phyloP scores from a whole-genome alignment of 768 basidiomycete species.

The Trametes elegans region DNA sequence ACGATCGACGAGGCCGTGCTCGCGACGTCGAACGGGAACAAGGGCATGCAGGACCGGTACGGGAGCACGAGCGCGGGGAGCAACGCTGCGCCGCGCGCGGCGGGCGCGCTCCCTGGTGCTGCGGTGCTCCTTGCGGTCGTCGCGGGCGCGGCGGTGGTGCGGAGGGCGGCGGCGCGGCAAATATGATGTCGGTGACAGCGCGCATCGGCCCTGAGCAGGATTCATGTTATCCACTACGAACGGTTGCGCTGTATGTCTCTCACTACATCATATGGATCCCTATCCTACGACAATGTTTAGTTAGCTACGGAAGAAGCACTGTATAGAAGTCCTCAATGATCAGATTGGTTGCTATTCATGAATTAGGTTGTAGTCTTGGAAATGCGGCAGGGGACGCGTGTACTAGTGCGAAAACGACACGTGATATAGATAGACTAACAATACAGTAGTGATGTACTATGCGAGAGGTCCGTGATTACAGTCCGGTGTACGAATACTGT shows the following conservation, averaged over 20 bases:
- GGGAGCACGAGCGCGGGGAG: constrained; percentile 27
- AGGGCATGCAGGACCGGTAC: constrained; percentile 26
- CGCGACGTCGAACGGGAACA: constrained; percentile 41
- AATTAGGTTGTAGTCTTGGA: background rate
- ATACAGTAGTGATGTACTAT: background rate
- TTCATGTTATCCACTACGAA: background rate
- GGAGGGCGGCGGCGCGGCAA: background rate
- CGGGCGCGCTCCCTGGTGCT: constrained; percentile 2
- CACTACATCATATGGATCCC: background rate
- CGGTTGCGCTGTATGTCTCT: background rate
- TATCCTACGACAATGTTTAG: no score
- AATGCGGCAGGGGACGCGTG: background rate
- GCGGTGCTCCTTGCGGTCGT: constrained; percentile 3
- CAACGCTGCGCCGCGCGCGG: constrained; percentile 9
- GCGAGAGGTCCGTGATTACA: background rate
- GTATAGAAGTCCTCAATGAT: no score
- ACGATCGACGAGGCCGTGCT: constrained; percentile 54
- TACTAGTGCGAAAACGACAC: background rate
- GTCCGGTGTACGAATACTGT: background rate
- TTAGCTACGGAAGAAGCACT: no score
- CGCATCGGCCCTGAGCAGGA: background rate
- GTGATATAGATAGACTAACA: background rate
- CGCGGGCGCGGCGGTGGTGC: background rate
- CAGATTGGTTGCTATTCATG: no score
- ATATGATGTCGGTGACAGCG: constrained; percentile 1